Evolutionary conservation across 2,329 filamentous ascomycete genomes (phyloP).

Genomic region (Aspergillus caelatus): DNA sequence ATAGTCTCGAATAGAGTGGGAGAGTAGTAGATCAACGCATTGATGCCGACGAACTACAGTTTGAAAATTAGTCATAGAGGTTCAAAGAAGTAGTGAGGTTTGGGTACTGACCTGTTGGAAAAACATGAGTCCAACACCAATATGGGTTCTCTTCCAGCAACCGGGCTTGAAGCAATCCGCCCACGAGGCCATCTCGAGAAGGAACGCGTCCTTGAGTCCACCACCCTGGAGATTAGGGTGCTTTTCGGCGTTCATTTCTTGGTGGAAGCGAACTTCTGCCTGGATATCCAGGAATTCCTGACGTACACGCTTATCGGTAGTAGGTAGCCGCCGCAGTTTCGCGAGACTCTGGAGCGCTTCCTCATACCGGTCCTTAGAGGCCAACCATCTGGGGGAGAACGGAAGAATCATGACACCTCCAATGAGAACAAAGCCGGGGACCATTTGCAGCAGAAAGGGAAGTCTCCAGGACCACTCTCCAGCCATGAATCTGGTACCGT

Average conservation of each 20-base stretch:
- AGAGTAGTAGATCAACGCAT: slow-evolving; percentile 63
- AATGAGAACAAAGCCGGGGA: slow-evolving; percentile 41
- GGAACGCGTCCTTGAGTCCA: slow-evolving; percentile 39
- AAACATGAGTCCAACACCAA: slow-evolving; percentile 59
- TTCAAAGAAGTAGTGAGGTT: not conserved
- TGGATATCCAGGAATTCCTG: slow-evolving; percentile 55
- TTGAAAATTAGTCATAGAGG: slow-evolving; percentile 7
- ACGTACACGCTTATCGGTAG: slow-evolving; percentile 53
- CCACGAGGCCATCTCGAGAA: slow-evolving; percentile 54
- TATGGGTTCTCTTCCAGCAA: slow-evolving; percentile 54
- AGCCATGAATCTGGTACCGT: slow-evolving; percentile 47
- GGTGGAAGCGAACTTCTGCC: slow-evolving; percentile 57
- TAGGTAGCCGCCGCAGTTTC: slow-evolving; percentile 54
- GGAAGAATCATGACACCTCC: slow-evolving; percentile 51
- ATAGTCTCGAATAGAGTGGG: slow-evolving; percentile 61
- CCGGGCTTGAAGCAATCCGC: slow-evolving; percentile 54
- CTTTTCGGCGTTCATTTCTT: slow-evolving; percentile 45
- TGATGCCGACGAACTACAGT: slow-evolving; percentile 52
- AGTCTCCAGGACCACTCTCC: slow-evolving; percentile 53
- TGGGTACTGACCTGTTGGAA: slow-evolving; percentile 53
- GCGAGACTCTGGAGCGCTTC: slow-evolving; percentile 53
- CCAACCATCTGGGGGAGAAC: slow-evolving; percentile 60
- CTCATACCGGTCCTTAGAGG: slow-evolving; percentile 49
- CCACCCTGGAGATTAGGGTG: slow-evolving; percentile 43
- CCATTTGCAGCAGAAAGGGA: slow-evolving; percentile 53